Evolutionary conservation across 2,329 filamentous ascomycete genomes (phyloP), one percentile per base, ranked within the genome.

Genomic region (Diaporthe vaccinii): DNA sequence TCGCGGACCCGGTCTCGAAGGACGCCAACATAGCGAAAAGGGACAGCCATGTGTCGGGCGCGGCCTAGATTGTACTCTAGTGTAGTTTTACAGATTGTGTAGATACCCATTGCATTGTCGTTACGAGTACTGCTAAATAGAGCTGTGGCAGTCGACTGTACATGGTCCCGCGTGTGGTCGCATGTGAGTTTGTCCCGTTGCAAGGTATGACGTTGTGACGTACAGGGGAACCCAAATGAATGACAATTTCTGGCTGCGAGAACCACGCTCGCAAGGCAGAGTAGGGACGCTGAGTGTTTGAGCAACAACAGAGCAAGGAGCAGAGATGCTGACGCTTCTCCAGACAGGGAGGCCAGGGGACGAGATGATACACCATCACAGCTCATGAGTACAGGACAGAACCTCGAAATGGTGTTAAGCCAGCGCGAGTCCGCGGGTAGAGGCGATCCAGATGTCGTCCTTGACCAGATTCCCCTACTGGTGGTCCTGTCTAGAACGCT

Each of bases 1-100:
- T 91, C 20, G 80, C 82, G 15, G 77, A 89, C 70, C 86, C 90
- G 2, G 87, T 88, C 78, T 90, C 90, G 2, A 84, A 83, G 12
- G 78, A 78, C 17, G 70, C 58, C 9, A 73, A 61, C 46, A 77
- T 75, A 55, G 76, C 77, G 57, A 75, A 72, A 74, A 72, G 70
- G 9, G 49, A 22, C 0, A 34, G n/a, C 20, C 31, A 17, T n/a
- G 20, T 25, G 14, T n/a, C 22, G 14, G 34, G 46, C 1, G 65
- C 20, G n/a, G 34, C 34, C 14, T 69, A 28, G n/a, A 17, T 25
- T 49, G 61, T 65, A 65, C 12, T 31, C 25, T 65, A 65, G 41
- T 67, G 62, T 67, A 67, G 28, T 51, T 55, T 41, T 41, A 69
- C 65, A 69, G 49, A 68, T 55, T 55, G 65, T 69, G 10, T 41